These are phyloP conservation scores for Letharia lupina DNA, from an alignment of 495 filamentous ascomycete species.

Conservation along the genomic window DNA sequence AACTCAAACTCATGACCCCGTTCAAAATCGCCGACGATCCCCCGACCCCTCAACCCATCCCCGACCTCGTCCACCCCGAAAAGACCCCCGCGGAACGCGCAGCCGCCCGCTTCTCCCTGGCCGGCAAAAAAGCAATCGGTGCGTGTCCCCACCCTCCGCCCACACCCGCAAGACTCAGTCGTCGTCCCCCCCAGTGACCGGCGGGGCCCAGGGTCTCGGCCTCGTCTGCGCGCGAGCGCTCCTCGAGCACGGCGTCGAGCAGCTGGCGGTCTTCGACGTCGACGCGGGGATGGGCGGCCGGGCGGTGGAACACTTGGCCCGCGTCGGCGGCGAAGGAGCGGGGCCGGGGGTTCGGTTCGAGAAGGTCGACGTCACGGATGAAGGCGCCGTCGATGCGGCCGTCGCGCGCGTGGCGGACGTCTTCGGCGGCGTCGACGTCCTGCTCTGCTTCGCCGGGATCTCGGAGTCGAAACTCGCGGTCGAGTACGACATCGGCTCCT, in stretches of 20 bases:
- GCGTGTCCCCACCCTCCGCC: background rate
- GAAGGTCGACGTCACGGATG: slow-evolving; percentile 51
- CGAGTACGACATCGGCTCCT: slow-evolving; percentile 45
- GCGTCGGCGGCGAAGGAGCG: background rate
- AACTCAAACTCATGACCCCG: slow-evolving; percentile 23
- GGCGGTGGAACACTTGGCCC: slow-evolving; percentile 13
- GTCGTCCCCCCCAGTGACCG: slow-evolving; percentile 41
- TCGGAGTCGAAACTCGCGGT: slow-evolving; percentile 49
- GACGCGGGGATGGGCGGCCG: slow-evolving; percentile 24
- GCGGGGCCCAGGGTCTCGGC: slow-evolving; percentile 57
- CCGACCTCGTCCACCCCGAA: slow-evolving; percentile 11
- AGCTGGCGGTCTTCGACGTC: slow-evolving; percentile 55
- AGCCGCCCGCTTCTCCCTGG: slow-evolving; percentile 18
- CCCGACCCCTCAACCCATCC: slow-evolving; percentile 15
- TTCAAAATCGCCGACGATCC: slow-evolving; percentile 19
- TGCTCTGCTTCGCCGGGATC: slow-evolving; percentile 60
- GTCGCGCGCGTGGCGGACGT: slow-evolving; percentile 32
- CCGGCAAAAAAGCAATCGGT: slow-evolving; percentile 21
- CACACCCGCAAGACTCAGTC: background rate
- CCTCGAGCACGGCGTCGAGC: slow-evolving; percentile 57
- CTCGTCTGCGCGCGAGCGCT: slow-evolving; percentile 50
- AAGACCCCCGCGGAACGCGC: slow-evolving; percentile 15
- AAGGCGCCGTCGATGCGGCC: slow-evolving; percentile 38
- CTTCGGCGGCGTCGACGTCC: slow-evolving; percentile 47
- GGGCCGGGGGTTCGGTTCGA: slow-evolving; percentile 28